These are phyloP conservation scores for Taiwanofungus camphoratus DNA, from an alignment of 1,284 basidiomycete species.

Conservation along the genomic window DNA sequence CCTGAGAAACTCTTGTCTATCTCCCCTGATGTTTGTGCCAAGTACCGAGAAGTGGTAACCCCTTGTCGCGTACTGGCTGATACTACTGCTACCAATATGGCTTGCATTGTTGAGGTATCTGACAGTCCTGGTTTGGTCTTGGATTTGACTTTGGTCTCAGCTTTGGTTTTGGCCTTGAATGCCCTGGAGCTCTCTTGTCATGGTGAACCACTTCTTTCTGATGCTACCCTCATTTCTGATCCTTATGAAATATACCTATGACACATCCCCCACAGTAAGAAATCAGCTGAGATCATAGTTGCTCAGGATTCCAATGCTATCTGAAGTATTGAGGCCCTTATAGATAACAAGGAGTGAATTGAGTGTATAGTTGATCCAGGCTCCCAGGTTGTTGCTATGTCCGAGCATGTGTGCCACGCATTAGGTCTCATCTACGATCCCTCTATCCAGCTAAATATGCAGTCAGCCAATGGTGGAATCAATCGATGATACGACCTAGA, in stretches of 20 bases:
- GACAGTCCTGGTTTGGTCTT: too few relatives aligned
- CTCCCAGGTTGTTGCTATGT: not conserved
- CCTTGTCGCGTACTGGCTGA: too few relatives aligned
- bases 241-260: not conserved
- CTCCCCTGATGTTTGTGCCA: too few relatives aligned
- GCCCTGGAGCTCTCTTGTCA: too few relatives aligned
- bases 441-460: not conserved
- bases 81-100: too few relatives aligned
- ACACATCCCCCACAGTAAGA: not conserved
- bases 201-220: too few relatives aligned
- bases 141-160: too few relatives aligned
- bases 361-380: not conserved
- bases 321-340: not conserved
- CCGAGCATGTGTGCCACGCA: too few relatives aligned
- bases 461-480: not conserved
- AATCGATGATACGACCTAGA: too few relatives aligned
- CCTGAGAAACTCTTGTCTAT: not conserved
- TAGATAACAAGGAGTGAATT: slow-evolving; percentile 1
- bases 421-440: not conserved
- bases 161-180: too few relatives aligned
- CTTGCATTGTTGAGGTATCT: too few relatives aligned
- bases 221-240: not conserved
- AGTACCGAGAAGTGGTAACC: too few relatives aligned
- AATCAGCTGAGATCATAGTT: not conserved
- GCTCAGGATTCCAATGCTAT: not conserved